Percentiles rank a stretch among this genome's conserved stretches.
These are phyloP conservation scores for Xanthoparmelia taractica DNA, from an alignment of 495 filamentous ascomycete genomes.

Conservation along the genomic window DNA sequence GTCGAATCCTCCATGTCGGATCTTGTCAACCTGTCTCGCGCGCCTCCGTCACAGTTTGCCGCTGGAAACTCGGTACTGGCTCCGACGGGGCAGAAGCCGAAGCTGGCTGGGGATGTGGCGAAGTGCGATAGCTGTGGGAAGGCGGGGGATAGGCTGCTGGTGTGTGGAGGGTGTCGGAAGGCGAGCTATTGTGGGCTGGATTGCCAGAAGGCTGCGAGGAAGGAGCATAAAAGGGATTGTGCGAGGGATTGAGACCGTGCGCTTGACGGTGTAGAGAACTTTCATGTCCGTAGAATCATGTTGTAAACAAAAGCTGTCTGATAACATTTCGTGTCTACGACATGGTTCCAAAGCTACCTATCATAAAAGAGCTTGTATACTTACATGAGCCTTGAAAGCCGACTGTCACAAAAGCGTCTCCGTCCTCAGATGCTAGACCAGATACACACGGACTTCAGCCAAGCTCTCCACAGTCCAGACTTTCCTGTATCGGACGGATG, in stretches of 20 bases:
- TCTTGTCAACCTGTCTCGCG: neutral
- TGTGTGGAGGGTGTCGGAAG: constrained; percentile 19
- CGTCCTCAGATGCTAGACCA: neutral
- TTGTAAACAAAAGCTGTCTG: neutral
- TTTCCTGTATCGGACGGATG: neutral
- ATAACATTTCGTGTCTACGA: neutral
- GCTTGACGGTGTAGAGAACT: neutral
- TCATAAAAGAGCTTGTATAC: neutral
- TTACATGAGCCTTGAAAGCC: neutral
- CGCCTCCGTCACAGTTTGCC: neutral
- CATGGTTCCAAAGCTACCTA: neutral
- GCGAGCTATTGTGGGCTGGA: constrained; percentile 21
- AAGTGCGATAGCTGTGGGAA: constrained; percentile 11
- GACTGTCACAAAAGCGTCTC: neutral
- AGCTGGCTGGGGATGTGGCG: neutral
- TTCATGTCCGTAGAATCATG: neutral
- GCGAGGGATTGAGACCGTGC: neutral
- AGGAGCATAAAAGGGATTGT: constrained; percentile 24
- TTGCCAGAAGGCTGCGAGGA: constrained; percentile 25
- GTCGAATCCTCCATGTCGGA: constrained; percentile 22
- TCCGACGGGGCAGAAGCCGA: neutral
- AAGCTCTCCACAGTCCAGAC: too few relatives aligned
- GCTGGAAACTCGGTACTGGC: neutral
- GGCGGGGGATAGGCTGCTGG: constrained; percentile 12
- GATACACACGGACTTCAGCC: neutral